These are phyloP conservation scores for Sporisorium scitamineum DNA, from an alignment of 1,284 basidiomycete species.

Conservation along the genomic window DNA sequence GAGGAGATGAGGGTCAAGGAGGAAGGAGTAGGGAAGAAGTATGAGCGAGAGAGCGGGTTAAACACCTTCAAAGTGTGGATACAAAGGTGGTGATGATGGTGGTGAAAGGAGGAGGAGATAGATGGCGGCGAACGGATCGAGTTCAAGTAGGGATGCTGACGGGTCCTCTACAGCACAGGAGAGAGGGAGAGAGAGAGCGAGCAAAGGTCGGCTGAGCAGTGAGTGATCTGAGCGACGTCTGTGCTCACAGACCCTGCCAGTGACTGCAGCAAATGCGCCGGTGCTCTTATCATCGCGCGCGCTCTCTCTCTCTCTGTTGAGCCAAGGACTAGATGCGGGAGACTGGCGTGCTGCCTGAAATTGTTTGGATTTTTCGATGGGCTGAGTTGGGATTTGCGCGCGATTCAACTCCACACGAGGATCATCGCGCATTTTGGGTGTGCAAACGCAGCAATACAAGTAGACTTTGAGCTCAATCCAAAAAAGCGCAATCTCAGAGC, in stretches of 20 bases:
- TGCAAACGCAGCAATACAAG: neutral
- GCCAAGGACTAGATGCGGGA: conserved; percentile 8
- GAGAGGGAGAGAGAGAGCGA: conserved; percentile 1
- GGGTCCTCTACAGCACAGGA: conserved; percentile 1
- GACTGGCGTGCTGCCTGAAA: conserved; percentile 22
- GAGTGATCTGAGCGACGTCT: conserved; percentile 8
- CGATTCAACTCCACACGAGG: conserved; percentile 40
- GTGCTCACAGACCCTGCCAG: conserved; percentile 5
- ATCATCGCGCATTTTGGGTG: conserved; percentile 29
- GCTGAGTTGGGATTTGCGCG: conserved; percentile 27
- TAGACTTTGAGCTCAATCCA: too few species aligned
- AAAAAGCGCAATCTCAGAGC: too few species aligned
- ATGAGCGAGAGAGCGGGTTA: conserved; percentile 10
- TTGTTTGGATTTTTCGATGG: neutral
- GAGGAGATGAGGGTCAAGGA: neutral
- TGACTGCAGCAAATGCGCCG: neutral
- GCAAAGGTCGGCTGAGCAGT: conserved; percentile 31
- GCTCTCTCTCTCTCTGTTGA: too few species aligned
- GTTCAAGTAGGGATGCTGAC: conserved; percentile 33
- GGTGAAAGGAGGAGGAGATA: conserved; percentile 21
- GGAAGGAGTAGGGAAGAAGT: neutral
- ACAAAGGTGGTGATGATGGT: conserved; percentile 14
- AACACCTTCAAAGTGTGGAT: conserved; percentile 18
- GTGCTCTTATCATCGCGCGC: conserved; percentile 9
- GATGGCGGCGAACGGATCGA: conserved; percentile 5